These are phyloP conservation scores for Daldinia decipiens DNA, from an alignment of 495 filamentous ascomycete species.

Conservation along the genomic window DNA sequence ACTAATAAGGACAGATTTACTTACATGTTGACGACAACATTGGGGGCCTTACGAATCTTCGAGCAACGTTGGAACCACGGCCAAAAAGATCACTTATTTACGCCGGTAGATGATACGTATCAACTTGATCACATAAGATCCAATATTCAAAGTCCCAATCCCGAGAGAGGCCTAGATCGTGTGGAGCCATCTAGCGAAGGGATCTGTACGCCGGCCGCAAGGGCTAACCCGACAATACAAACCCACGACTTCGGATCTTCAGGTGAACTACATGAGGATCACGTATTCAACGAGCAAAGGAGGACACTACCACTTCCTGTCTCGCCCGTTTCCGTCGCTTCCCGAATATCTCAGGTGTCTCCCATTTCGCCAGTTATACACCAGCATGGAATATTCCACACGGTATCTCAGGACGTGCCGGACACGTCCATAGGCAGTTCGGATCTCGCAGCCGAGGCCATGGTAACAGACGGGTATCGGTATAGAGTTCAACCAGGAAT, in stretches of 20 bases:
- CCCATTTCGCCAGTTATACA: slow-evolving; percentile 30
- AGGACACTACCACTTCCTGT: slow-evolving; percentile 20
- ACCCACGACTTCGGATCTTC: slow-evolving; percentile 16
- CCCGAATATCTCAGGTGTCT: slow-evolving; percentile 36
- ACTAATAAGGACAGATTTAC: slow-evolving; percentile 47
- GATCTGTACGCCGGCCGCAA: slow-evolving; percentile 16
- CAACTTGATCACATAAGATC: slow-evolving; percentile 35
- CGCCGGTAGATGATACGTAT: slow-evolving; percentile 44
- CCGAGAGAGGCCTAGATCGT: slow-evolving; percentile 5
- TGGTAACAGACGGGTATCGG: slow-evolving; percentile 51
- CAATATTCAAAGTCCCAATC: slow-evolving; percentile 17
- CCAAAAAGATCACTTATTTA: slow-evolving; percentile 38
- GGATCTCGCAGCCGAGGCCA: slow-evolving; percentile 44
- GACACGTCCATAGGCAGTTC: slow-evolving; percentile 27
- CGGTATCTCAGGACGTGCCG: slow-evolving; percentile 14
- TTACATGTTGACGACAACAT: slow-evolving; percentile 50
- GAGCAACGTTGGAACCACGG: slow-evolving; percentile 46
- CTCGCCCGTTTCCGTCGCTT: slow-evolving; percentile 36
- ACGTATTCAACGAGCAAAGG: slow-evolving; percentile 9
- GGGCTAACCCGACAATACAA: slow-evolving; percentile 19
- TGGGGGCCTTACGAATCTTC: slow-evolving; percentile 47
- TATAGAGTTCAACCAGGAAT: slow-evolving; percentile 39
- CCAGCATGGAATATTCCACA: slow-evolving; percentile 21
- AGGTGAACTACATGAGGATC: neutral
- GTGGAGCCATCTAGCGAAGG: slow-evolving; percentile 21